Evolutionary conservation across 1,284 basidiomycete species (phyloP).

Genomic region (Testicularia cyperi): DNA sequence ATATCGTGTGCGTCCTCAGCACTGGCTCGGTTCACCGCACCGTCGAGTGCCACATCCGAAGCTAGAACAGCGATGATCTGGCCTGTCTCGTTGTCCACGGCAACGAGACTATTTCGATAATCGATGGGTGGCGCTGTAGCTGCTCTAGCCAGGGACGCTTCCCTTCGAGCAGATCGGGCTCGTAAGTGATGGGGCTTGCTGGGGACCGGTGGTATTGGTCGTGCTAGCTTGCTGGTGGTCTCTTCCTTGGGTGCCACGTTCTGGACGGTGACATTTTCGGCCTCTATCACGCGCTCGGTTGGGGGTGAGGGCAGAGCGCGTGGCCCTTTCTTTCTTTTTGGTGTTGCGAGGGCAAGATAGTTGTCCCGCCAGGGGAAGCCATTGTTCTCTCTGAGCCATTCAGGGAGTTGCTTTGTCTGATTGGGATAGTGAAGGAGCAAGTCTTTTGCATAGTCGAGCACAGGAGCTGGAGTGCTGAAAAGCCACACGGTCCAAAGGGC

Average conservation of each 20-base stretch:
- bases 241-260: neutral
- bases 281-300: neutral
- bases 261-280: neutral
- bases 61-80: constrained; percentile 43
- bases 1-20: neutral
- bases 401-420: constrained; percentile 11
- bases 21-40: neutral
- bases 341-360: constrained; percentile 3
- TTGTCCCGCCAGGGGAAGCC: constrained; percentile 31
- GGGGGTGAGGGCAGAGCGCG: too few relatives aligned
- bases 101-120: constrained; percentile 44
- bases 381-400: constrained; percentile 17
- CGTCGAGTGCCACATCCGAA: constrained; percentile 21
- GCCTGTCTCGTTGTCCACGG: constrained; percentile 47
- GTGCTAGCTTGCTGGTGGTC: neutral
- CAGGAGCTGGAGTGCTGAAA: constrained; percentile 28
- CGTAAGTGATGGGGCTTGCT: neutral
- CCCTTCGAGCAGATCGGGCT: neutral
- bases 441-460: constrained; percentile 20
- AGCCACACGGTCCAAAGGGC: constrained; percentile 48
- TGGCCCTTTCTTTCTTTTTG: too few relatives aligned
- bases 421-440: constrained; percentile 24
- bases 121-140: constrained; percentile 1
- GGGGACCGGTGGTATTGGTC: constrained; percentile 2
- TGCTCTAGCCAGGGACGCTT: neutral